Conservation (phyloP, 192 early-diverging fungal genomes). For the Phycomyces blakesleeanus region DNA sequence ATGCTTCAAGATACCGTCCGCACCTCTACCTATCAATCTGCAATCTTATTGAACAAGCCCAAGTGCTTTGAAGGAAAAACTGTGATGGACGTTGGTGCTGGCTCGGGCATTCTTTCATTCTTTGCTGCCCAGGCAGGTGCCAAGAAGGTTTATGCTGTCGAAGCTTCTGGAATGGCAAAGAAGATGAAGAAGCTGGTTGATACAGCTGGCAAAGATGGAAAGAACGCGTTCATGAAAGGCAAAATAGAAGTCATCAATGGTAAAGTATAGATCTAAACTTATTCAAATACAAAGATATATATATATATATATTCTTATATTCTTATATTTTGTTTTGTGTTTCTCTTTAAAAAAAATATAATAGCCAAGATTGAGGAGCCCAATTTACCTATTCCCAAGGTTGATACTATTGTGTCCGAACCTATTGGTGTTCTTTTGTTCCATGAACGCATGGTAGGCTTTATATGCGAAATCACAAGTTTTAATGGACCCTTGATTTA, state of each 20-base stretch:
- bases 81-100: constrained; percentile 94
- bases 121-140: constrained; percentile 95
- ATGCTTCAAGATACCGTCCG: constrained; percentile 95
- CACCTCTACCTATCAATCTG: constrained; percentile 91
- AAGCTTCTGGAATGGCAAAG: constrained; percentile 91
- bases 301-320: too few relatives aligned
- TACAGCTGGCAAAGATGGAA: constrained; percentile 48
- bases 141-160: constrained; percentile 90
- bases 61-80: constrained; percentile 73
- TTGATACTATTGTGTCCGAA: constrained; percentile 95
- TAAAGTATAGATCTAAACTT: constrained; percentile 35
- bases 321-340: too few relatives aligned
- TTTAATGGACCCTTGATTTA: too few relatives aligned
- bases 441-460: constrained; percentile 90
- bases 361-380: constrained; percentile 87
- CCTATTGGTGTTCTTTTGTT: constrained; percentile 96
- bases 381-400: constrained; percentile 62
- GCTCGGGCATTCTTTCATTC: constrained; percentile 92
- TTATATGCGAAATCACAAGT: neutral
- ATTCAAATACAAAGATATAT: too few relatives aligned
- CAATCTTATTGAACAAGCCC: constrained; percentile 79
- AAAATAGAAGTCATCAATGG: constrained; percentile 80
- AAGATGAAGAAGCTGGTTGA: constrained; percentile 84
- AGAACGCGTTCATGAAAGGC: constrained; percentile 72
- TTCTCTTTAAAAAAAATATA: neutral